Conservation (phyloP, 164 flowering plant genomes). For the Vitis riparia region DNA sequence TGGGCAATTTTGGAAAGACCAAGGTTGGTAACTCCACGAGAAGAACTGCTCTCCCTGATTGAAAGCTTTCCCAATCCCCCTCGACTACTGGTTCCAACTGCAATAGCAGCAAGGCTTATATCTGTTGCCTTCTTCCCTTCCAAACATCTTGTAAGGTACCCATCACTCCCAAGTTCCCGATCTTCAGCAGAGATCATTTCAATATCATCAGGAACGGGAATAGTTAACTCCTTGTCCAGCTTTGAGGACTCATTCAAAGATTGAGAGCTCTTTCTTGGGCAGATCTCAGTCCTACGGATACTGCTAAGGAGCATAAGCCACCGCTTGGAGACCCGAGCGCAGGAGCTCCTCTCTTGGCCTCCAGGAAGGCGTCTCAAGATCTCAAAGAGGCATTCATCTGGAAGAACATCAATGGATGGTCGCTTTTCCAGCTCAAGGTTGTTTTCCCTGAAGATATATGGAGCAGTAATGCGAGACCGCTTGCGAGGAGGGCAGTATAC, state of each 20-base stretch:
- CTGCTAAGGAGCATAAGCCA: constrained; percentile 69
- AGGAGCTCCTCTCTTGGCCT: constrained; percentile 54
- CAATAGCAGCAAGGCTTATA: constrained; percentile 68
- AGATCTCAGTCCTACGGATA: constrained; percentile 46
- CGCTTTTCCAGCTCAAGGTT: constrained; percentile 23
- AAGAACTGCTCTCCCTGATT: constrained; percentile 46
- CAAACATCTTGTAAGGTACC: constrained; percentile 60
- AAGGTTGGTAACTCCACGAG: constrained; percentile 46
- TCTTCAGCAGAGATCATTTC: constrained; percentile 32
- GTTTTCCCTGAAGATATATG: constrained; percentile 26
- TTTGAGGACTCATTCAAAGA: constrained; percentile 3
- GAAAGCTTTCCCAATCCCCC: constrained; percentile 82
- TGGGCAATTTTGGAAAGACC: constrained; percentile 65
- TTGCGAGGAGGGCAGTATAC: constrained; percentile 49
- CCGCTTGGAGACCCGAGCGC: constrained; percentile 76
- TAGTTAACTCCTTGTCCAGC: constrained; percentile 2
- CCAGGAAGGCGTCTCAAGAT: constrained; percentile 63
- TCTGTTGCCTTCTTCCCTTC: constrained; percentile 83
- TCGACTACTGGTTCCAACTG: constrained; percentile 62
- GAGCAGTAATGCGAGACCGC: constrained; percentile 46
- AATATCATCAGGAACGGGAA: constrained; percentile 12
- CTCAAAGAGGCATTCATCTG: constrained; percentile 86
- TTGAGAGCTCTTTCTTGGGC: constrained; percentile 6
- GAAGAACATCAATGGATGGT: constrained; percentile 63
- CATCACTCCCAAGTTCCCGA: constrained; percentile 41